Percentiles rank a stretch among this genome's conserved stretches.
These are phyloP conservation scores for Solanum lycopersicoides DNA, from an alignment of 257 asterid species.

Conservation along the genomic window DNA sequence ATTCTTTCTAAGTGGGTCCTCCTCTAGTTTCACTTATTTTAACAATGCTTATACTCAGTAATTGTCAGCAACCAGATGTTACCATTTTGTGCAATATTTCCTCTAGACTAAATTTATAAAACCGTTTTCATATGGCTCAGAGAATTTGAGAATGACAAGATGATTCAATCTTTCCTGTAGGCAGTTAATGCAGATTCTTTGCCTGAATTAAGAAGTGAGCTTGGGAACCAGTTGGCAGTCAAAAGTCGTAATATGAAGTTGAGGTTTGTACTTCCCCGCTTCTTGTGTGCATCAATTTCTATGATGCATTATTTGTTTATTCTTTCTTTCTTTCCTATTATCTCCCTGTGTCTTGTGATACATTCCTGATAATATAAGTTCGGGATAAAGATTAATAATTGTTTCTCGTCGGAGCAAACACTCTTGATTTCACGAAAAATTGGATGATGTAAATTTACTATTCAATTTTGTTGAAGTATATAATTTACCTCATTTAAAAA, in stretches of 20 bases:
- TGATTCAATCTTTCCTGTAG: slow-evolving; percentile 16
- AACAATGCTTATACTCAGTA: not conserved
- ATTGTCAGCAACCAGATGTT: not conserved
- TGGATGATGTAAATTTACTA: not conserved
- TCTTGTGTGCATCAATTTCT: not conserved
- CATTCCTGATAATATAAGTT: not conserved
- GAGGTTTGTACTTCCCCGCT: slow-evolving; percentile 42
- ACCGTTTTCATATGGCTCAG: not conserved
- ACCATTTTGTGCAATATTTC: not conserved
- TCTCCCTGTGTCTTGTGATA: not conserved
- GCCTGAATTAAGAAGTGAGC: slow-evolving; percentile 74
- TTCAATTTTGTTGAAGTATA: not conserved
- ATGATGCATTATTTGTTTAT: not conserved
- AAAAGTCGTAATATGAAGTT: slow-evolving; percentile 60
- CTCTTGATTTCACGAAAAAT: not conserved
- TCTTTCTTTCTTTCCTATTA: not conserved
- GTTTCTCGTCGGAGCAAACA: not conserved
- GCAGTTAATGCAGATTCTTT: slow-evolving; percentile 73
- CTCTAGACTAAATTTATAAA: not conserved
- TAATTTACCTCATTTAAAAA: not conserved
- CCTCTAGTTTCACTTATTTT: not conserved
- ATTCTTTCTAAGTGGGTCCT: not conserved
- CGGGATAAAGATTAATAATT: not conserved
- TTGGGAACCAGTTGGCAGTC: slow-evolving; percentile 76
- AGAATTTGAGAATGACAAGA: not conserved